Evolutionary conservation across 805 yeast genomes (phyloP).

Genomic region (Grigorovia yakushimaensis): DNA sequence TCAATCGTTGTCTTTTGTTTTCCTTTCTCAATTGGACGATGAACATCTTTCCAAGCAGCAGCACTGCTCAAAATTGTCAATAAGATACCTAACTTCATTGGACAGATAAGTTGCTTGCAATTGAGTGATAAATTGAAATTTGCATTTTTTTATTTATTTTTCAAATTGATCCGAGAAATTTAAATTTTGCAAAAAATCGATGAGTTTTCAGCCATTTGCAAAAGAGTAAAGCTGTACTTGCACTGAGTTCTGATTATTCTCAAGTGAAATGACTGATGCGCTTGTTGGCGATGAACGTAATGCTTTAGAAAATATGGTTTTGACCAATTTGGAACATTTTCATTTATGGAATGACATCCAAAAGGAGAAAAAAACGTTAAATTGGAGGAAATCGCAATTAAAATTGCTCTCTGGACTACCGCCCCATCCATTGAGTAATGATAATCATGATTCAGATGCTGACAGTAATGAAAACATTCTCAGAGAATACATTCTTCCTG

Average conservation of each 20-base stretch:
- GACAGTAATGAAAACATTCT: too few relatives aligned
- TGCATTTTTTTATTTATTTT: neutral
- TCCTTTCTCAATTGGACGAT: slow-evolving; percentile 27
- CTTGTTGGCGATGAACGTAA: neutral
- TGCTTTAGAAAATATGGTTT: slow-evolving; percentile 10
- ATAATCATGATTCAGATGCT: slow-evolving; percentile 6
- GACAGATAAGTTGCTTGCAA: neutral
- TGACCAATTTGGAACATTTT: slow-evolving; percentile 18
- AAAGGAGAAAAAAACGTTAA: slow-evolving; percentile 6
- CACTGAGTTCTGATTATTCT: neutral
- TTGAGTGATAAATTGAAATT: neutral
- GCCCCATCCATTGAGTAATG: slow-evolving; percentile 18
- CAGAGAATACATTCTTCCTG: slow-evolving; percentile 22
- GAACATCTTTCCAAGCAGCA: slow-evolving; percentile 12
- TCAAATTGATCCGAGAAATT: neutral
- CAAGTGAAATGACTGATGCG: neutral
- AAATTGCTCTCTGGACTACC: slow-evolving; percentile 17
- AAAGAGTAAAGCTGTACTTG: too few relatives aligned
- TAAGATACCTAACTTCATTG: neutral
- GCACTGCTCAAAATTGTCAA: slow-evolving; percentile 1
- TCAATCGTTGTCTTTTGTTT: slow-evolving; percentile 29
- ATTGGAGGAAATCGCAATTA: slow-evolving; percentile 10
- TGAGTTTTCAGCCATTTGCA: neutral
- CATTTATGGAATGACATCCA: slow-evolving; percentile 23
- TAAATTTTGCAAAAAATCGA: neutral